phyloP scores from a whole-genome alignment of 139 green algal genomes.

The Micractinium conductrix region DNA sequence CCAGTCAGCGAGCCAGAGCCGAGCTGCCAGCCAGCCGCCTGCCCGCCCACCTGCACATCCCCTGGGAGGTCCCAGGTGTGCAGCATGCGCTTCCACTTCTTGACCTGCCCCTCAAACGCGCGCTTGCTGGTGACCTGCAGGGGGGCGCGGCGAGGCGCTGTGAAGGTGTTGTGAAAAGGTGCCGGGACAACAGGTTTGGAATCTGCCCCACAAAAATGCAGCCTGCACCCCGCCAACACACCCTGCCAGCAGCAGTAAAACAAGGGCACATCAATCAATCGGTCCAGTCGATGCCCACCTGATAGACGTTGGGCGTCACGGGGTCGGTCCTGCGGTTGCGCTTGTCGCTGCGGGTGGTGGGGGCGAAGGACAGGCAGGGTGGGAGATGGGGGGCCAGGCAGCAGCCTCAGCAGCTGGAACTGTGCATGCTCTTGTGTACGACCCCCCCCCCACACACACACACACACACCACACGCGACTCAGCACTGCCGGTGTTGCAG shows the following conservation, averaged over 20 bases:
- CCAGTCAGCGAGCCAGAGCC: background rate
- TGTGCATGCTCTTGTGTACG: no score
- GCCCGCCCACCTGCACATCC: background rate
- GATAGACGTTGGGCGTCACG: slow-evolving; percentile 65
- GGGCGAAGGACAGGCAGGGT: no score
- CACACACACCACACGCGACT: no score
- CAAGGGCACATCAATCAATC: background rate
- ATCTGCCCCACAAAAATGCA: no score
- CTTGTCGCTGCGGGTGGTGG: slow-evolving; percentile 54
- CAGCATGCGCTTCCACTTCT: slow-evolving; percentile 59
- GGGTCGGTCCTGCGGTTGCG: slow-evolving; percentile 54
- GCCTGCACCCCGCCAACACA: no score
- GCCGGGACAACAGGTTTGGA: no score
- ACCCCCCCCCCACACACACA: no score
- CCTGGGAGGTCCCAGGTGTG: slow-evolving; percentile 52
- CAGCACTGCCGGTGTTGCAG: no score
- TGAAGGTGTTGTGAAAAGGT: background rate
- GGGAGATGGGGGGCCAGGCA: no score
- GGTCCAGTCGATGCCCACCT: slow-evolving; percentile 20
- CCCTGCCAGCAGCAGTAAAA: no score
- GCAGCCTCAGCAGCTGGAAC: no score
- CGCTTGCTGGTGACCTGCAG: slow-evolving; percentile 41
- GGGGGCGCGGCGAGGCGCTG: background rate
- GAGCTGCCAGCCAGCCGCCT: background rate
- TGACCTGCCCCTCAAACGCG: slow-evolving; percentile 61